A percentile compares a stretch with the other conserved stretches of the same genome.
Evolutionary conservation across 2,329 filamentous ascomycete species (phyloP).

Genomic region (Botryosphaeria dothidea): DNA sequence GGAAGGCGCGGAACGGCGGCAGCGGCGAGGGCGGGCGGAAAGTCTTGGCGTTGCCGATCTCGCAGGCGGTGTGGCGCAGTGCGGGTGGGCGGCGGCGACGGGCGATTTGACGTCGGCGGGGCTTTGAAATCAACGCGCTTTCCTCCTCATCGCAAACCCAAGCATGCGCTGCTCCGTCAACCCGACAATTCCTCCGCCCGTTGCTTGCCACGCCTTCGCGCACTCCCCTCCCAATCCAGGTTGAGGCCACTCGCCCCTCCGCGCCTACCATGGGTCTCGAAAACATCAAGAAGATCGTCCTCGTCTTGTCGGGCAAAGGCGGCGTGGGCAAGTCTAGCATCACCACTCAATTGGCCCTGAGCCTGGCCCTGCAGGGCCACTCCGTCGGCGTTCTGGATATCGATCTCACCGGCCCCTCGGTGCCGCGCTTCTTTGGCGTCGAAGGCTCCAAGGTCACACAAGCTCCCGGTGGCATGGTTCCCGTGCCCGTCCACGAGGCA

Average conservation of each 20-base stretch:
- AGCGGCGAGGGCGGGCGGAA: neutral
- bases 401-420: conserved; percentile 93
- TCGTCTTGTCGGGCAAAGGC: conserved; percentile 93
- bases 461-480: conserved; percentile 88
- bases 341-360: conserved; percentile 93
- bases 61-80: neutral
- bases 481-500: conserved; percentile 76
- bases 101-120: conserved; percentile 3
- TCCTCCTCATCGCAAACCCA: neutral
- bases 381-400: conserved; percentile 95
- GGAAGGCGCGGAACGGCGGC: neutral
- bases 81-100: neutral
- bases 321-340: conserved; percentile 97
- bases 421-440: conserved; percentile 90
- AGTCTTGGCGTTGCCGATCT: neutral
- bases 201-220: neutral
- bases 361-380: conserved; percentile 79
- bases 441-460: conserved; percentile 89
- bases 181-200: neutral
- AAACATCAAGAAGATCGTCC: conserved; percentile 74
- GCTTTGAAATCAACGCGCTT: conserved; percentile 11
- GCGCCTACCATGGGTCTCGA: conserved; percentile 50
- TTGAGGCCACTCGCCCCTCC: neutral
- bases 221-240: neutral
- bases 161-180: neutral